Percentiles rank a stretch among this genome's conserved stretches.
phyloP scores from a whole-genome alignment of 1,284 basidiomycete genomes.

The Xanthoconium separans region DNA sequence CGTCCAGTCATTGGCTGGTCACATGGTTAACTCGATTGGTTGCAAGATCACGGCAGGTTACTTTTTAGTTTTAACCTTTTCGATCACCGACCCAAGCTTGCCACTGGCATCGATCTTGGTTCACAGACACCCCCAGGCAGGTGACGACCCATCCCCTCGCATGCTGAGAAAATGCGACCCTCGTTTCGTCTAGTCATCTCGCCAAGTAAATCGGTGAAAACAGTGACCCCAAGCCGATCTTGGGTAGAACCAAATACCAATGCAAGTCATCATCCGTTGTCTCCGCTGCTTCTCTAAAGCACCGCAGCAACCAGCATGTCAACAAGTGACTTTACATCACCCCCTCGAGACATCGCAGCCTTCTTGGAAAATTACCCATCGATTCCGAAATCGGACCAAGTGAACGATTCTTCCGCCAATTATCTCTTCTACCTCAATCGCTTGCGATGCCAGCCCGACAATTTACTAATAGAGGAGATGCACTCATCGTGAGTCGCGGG shows the following conservation, averaged over 20 bases:
- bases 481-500: constrained; percentile 49
- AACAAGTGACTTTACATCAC: constrained; percentile 1
- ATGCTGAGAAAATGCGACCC: neutral
- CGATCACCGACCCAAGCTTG: constrained; percentile 5
- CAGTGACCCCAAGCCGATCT: neutral
- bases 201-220: neutral
- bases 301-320: constrained; percentile 15
- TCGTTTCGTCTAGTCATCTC: neutral
- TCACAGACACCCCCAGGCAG: neutral
- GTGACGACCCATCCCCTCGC: neutral
- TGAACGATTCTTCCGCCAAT: constrained; percentile 44
- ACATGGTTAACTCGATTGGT: neutral
- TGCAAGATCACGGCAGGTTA: constrained; percentile 8
- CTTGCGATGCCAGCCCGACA: constrained; percentile 59
- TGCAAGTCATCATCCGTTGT: constrained; percentile 19
- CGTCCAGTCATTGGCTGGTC: neutral
- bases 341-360: constrained; percentile 57
- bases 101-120: neutral
- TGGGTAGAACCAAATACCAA: constrained; percentile 1
- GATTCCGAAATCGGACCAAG: constrained; percentile 36
- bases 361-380: constrained; percentile 65
- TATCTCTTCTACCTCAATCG: constrained; percentile 64
- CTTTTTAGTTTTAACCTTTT: constrained; percentile 25
- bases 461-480: constrained; percentile 60
- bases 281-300: constrained; percentile 12